These are phyloP conservation scores for Fusarium praegraminearum DNA, from an alignment of 2,329 filamentous ascomycete genomes.

Conservation along the genomic window DNA sequence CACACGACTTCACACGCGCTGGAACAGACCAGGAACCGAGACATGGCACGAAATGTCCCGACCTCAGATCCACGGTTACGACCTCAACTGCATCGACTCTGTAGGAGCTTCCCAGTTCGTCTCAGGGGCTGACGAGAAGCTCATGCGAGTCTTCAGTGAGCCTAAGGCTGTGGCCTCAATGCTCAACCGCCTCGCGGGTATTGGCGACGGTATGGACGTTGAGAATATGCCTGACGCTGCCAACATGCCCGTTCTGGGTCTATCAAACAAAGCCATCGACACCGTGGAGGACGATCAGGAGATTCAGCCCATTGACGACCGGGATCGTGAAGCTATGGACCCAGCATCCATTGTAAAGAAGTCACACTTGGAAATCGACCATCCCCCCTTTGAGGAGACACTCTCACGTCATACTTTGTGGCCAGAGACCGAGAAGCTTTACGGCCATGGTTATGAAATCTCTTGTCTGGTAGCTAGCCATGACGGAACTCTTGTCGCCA, in stretches of 20 bases:
- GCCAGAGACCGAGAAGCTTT: slow-evolving; percentile 96
- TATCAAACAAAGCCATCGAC: slow-evolving; percentile 94
- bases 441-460: slow-evolving; percentile 97
- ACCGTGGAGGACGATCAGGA: slow-evolving; percentile 64
- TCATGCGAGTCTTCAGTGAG: slow-evolving; percentile 94
- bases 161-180: slow-evolving; percentile 85
- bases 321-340: slow-evolving; percentile 66
- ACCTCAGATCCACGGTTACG: slow-evolving; percentile 97
- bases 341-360: slow-evolving; percentile 67
- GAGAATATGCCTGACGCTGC: slow-evolving; percentile 82
- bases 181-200: slow-evolving; percentile 74
- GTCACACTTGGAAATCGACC: slow-evolving; percentile 72
- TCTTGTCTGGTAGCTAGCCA: slow-evolving; percentile 84
- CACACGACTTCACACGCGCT: slow-evolving; percentile 85
- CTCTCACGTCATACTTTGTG: slow-evolving; percentile 91
- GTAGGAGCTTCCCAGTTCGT: slow-evolving; percentile 83
- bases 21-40: slow-evolving; percentile 64
- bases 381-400: slow-evolving; percentile 90
- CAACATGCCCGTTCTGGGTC: slow-evolving; percentile 92
- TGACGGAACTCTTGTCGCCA: slow-evolving; percentile 82
- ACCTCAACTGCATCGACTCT: slow-evolving; percentile 91
- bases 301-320: slow-evolving; percentile 58
- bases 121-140: slow-evolving; percentile 95
- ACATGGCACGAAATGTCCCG: slow-evolving; percentile 97
- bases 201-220: slow-evolving; percentile 57